Percentiles rank a stretch among this genome's conserved stretches.
These are phyloP conservation scores for Phellinidium pouzarii DNA, from an alignment of 1,284 basidiomycete genomes.

Conservation along the genomic window DNA sequence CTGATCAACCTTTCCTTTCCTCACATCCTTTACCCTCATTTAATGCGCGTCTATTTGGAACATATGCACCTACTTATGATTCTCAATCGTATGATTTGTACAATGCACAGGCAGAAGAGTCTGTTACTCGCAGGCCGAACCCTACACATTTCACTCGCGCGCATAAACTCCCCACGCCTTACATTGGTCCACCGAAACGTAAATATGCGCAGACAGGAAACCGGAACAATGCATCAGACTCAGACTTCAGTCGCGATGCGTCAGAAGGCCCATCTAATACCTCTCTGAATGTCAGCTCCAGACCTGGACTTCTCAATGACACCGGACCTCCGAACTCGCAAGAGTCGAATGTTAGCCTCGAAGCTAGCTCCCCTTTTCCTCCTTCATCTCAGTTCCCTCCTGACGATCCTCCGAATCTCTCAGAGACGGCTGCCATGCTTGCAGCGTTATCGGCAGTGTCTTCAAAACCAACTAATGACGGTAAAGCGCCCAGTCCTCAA, in stretches of 20 bases:
- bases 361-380: background rate
- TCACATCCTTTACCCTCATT: constrained; percentile 11
- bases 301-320: background rate
- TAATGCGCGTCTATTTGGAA: constrained; percentile 5
- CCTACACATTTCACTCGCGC: constrained; percentile 16
- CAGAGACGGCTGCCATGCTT: constrained; percentile 16
- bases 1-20: constrained; percentile 2
- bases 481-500: background rate
- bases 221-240: background rate
- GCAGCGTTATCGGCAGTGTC: constrained; percentile 14
- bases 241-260: background rate
- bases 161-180: constrained; percentile 16
- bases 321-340: constrained; percentile 7
- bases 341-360: background rate
- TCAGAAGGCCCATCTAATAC: background rate
- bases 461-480: background rate
- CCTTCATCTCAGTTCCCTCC: background rate
- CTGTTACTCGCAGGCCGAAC: constrained; percentile 1
- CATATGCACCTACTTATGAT: background rate
- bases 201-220: constrained; percentile 1
- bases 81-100: background rate
- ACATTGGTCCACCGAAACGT: constrained; percentile 17
- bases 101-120: background rate
- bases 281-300: background rate
- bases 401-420: background rate